Conservation (phyloP, 2,329 filamentous ascomycete genomes). For the Curvularia sp. region DNA sequence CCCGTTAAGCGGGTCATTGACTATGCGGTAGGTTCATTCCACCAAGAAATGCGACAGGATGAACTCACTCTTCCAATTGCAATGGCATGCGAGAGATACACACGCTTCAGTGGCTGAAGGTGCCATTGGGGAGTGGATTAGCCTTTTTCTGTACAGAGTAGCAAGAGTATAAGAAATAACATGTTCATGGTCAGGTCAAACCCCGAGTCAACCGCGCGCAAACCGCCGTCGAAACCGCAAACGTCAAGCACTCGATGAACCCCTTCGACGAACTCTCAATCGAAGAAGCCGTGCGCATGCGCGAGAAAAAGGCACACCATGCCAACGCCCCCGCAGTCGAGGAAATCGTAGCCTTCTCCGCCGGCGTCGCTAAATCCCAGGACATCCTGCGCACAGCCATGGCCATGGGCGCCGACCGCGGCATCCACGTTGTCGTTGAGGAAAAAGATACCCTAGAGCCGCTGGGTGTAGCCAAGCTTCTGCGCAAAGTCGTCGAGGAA, state of each 20-base stretch:
- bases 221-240: constrained; percentile 89
- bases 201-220: constrained; percentile 73
- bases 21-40: constrained; percentile 58
- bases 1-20: constrained; percentile 65
- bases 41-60: neutral
- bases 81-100: neutral
- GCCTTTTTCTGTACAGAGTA: neutral
- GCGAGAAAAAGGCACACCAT: constrained; percentile 72
- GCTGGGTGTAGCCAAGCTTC: constrained; percentile 86
- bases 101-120: neutral
- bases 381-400: constrained; percentile 94
- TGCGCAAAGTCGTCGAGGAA: constrained; percentile 78
- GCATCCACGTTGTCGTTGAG: constrained; percentile 72
- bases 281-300: constrained; percentile 93
- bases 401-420: constrained; percentile 97
- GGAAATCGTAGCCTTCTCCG: constrained; percentile 88
- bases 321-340: constrained; percentile 62
- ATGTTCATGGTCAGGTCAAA: constrained; percentile 61
- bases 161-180: neutral
- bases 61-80: neutral
- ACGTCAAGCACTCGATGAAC: constrained; percentile 98
- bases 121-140: neutral
- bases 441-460: constrained; percentile 81
- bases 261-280: constrained; percentile 98
- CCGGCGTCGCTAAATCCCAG: constrained; percentile 83